These are phyloP conservation scores for Helotiales sp. DNA, from an alignment of 2,329 filamentous ascomycete species.

Conservation along the genomic window DNA sequence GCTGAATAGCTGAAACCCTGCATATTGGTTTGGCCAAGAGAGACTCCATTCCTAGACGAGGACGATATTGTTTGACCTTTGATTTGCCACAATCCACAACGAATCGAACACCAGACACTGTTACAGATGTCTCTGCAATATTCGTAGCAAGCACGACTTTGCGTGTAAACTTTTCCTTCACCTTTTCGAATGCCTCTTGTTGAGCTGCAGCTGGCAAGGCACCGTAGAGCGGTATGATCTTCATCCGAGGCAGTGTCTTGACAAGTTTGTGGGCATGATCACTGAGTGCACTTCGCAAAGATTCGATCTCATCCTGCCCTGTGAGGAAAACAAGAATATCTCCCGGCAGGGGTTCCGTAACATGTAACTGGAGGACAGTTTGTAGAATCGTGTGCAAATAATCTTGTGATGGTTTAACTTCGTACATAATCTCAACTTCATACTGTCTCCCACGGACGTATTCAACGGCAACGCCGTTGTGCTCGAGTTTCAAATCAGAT, in stretches of 20 bases:
- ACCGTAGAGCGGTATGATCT: constrained; percentile 83
- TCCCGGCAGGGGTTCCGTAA: constrained; percentile 87
- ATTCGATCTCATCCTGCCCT: constrained; percentile 91
- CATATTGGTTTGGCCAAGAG: constrained; percentile 90
- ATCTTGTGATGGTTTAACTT: constrained; percentile 75
- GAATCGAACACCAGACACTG: constrained; percentile 88
- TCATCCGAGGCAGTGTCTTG: constrained; percentile 73
- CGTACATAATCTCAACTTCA: constrained; percentile 79
- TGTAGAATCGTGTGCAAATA: constrained; percentile 83
- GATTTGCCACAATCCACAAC: constrained; percentile 94
- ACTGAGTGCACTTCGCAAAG: constrained; percentile 78
- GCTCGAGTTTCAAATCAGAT: constrained; percentile 21
- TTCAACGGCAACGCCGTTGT: constrained; percentile 39
- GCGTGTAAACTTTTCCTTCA: constrained; percentile 72
- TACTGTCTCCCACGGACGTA: constrained; percentile 87
- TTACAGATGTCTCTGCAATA: constrained; percentile 98
- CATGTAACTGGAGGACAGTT: constrained; percentile 83
- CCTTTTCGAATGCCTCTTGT: constrained; percentile 81
- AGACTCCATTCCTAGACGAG: constrained; percentile 85
- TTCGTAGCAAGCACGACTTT: constrained; percentile 95
- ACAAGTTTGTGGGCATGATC: constrained; percentile 77
- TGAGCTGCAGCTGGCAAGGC: constrained; percentile 87
- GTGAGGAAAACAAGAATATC: constrained; percentile 92
- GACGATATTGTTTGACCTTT: constrained; percentile 90
- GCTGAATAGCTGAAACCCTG: constrained; percentile 89